Conservation (phyloP, 2,329 filamentous ascomycete genomes). For the Colletotrichum godetiae region DNA sequence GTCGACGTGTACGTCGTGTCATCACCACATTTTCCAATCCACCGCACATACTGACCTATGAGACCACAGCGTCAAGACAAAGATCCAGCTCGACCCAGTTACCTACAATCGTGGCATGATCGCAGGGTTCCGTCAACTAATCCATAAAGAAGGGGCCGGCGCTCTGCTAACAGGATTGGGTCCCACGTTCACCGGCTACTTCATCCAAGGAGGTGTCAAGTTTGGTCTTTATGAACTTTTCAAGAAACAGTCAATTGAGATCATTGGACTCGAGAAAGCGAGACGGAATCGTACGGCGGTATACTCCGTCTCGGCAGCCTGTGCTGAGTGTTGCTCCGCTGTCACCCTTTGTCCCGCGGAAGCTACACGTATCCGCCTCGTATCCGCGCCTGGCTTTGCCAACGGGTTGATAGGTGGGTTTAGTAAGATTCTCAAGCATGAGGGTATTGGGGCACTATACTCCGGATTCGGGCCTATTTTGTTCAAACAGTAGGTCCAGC, state of each 20-base stretch:
- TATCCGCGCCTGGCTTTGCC: constrained; percentile 87
- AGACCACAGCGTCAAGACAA: constrained; percentile 83
- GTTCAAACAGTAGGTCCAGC: constrained; percentile 76
- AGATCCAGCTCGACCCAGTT: constrained; percentile 89
- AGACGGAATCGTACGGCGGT: constrained; percentile 82
- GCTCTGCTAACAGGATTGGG: constrained; percentile 87
- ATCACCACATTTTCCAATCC: not conserved
- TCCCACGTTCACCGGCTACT: constrained; percentile 89
- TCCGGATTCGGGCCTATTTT: constrained; percentile 89
- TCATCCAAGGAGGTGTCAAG: constrained; percentile 93
- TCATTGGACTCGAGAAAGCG: constrained; percentile 80
- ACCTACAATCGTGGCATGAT: constrained; percentile 91
- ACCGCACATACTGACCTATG: not conserved
- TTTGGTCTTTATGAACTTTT: constrained; percentile 96
- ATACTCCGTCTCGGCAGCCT: constrained; percentile 77
- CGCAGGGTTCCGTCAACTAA: constrained; percentile 87
- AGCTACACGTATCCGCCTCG: constrained; percentile 92
- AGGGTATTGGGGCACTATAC: constrained; percentile 90
- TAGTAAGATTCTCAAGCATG: constrained; percentile 82
- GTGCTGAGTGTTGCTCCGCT: constrained; percentile 77
- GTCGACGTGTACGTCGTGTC: constrained; percentile 92
- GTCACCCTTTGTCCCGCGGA: constrained; percentile 91
- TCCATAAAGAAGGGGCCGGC: constrained; percentile 84
- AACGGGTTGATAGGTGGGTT: constrained; percentile 83
- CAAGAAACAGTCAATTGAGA: constrained; percentile 90